phyloP scores from a whole-genome alignment of 2,329 filamentous ascomycete species.

The Teratosphaeria destructans region DNA sequence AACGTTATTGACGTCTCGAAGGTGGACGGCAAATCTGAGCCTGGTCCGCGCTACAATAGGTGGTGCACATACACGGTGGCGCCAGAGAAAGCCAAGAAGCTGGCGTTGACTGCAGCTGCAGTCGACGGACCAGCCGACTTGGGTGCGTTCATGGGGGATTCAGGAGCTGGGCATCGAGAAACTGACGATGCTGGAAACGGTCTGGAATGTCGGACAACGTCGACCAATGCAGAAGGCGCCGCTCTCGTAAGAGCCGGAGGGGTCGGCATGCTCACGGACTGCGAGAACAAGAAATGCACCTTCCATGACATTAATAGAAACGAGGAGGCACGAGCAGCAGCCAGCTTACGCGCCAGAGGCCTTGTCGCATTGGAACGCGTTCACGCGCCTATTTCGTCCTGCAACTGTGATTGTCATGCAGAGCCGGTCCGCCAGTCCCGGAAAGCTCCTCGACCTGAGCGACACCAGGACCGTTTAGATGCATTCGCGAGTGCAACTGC shows the following conservation, averaged over 20 bases:
- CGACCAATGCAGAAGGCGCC: neutral
- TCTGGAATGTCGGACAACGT: neutral
- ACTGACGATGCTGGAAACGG: neutral
- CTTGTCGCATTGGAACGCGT: neutral
- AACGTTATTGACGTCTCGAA: constrained; percentile 17
- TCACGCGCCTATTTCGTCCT: neutral
- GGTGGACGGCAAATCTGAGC: constrained; percentile 6
- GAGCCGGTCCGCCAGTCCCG: neutral
- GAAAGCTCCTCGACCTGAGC: neutral
- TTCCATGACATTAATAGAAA: neutral
- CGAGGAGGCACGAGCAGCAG: neutral
- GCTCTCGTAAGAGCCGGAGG: neutral
- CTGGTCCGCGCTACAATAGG: constrained; percentile 5
- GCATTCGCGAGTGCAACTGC: neutral
- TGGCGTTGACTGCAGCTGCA: neutral
- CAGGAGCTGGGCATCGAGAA: neutral
- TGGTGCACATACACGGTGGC: constrained; percentile 18
- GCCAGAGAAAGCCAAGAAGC: neutral
- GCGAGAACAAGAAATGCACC: neutral
- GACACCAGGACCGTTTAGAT: neutral
- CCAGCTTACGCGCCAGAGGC: neutral
- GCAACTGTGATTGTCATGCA: neutral
- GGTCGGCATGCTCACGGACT: neutral
- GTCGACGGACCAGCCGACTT: neutral
- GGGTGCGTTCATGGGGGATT: neutral